Evolutionary conservation across 2,329 filamentous ascomycete genomes (phyloP), one percentile per base, ranked within the genome.

Genomic region (Trichoderma gracile): DNA sequence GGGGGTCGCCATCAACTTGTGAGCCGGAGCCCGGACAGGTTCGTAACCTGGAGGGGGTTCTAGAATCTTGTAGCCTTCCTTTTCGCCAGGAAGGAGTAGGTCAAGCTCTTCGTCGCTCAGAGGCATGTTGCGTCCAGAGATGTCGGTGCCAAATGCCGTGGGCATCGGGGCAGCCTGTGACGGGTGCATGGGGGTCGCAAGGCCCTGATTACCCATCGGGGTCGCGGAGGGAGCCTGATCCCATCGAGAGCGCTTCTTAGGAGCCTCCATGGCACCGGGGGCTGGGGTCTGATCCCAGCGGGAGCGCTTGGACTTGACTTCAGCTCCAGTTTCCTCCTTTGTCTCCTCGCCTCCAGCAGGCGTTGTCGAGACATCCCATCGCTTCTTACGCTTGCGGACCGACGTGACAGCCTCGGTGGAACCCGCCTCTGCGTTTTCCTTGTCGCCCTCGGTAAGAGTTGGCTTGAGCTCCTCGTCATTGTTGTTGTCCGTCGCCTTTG

Each of bases 101-200:
- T 99, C 91, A 55, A 99, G 87, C 75, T 98, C 93, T 76, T 99
- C 95, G 71, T 99, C 95, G 47, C 93, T 95, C 47, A 97, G 81
- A 6, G 92, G 84, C 65, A 89, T 88, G 76, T 94, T 95, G 67
- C 93, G 90, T 62, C 82, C 86, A 47, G 90, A 87, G 58, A 95
- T 85, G 73, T 97, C 93, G 49, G 89, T 90, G 57, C 93, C 93
- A 73, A 96, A 96, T 9, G 86, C 80, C n/a, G 82, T 80, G 17
- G 85, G 84, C 75, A 66, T 73, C 76, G 70, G 81, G 77, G 69
- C 67, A 17, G 81, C 78, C 73, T 89, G 88, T 9, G 88, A 89
- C 65, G 87, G 86, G 72, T 93, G 91, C 79, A 89, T 88, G 3
- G 92, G 91, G 10, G 90, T 93, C 25, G 88, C 90, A 40, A 93